Base-by-base conservation (phyloP, 176 grass and related monocot genomes). In the Zea mays region DNA sequence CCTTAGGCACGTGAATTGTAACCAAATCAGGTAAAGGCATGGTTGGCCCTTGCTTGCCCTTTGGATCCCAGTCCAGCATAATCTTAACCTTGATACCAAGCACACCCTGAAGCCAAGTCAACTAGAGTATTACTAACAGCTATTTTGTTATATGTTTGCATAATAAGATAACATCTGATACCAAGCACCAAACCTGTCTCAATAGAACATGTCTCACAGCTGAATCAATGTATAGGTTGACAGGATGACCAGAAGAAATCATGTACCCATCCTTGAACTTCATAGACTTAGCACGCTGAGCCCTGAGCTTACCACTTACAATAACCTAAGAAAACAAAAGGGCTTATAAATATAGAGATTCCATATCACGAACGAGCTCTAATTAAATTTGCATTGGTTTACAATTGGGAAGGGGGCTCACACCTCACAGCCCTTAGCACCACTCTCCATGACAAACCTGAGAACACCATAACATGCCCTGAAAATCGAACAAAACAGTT, bases 241-340 rank as follows among this genome's bases (percentile, higher is more conserved):
- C 90, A 73, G 93, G 87, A 55, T 92, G 87, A 60, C 93, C 90
- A 19, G 87, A 96, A 12, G 93, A 96, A 39, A 90, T 92, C 90
- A 96, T 96, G 50, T 96, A 96, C 0, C 93, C 93, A 21, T 96
- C 90, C 82, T 92, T 90, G 87, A 96, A 96, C 70, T 96, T 96
- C 90, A 92, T 92, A 60, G 90, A 96, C 52, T 96, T 92, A 14
- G 90, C 90, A 69, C 85, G 87, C 37, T 88, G 85, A 3, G 93
- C 87, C 75, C 93, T 88, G 36, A 96, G 81, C 79, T 92, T 92
- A 72, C 93, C 90, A 44, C 87, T 90, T 4, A 96, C 87, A 82
- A 96, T 92, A 54, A 96, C 93, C 92, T 96, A 41, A 2, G 35
- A 48, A 73, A 14, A 66, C 21, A 20, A 40, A 41, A 49, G 6